These are phyloP conservation scores for Pseudozyma sp. DNA, from an alignment of 1,284 basidiomycete genomes.

Conservation along the genomic window DNA sequence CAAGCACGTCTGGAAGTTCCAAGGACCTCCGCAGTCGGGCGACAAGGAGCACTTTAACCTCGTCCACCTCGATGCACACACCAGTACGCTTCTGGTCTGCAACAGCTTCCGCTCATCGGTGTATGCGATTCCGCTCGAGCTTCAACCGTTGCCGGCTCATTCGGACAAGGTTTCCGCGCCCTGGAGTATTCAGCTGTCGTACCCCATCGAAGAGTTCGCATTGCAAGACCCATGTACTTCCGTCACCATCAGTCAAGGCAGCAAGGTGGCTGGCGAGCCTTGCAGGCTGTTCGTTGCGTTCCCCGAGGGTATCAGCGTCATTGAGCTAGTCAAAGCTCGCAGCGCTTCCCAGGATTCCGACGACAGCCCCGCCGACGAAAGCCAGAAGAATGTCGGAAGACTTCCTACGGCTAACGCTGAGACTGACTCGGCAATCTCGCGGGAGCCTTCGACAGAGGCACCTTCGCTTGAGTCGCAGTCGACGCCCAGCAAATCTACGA, in stretches of 20 bases:
- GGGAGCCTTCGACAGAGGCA: background rate
- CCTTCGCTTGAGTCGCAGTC: background rate
- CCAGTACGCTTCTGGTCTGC: conserved; percentile 26
- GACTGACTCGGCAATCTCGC: background rate
- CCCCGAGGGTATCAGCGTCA: conserved; percentile 29
- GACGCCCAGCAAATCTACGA: conserved; percentile 16
- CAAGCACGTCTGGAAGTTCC: conserved; percentile 34
- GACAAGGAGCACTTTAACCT: conserved; percentile 39
- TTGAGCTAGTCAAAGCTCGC: conserved; percentile 4
- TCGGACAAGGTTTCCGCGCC: conserved; percentile 14
- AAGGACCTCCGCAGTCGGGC: conserved; percentile 2
- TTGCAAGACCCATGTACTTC: conserved; percentile 37
- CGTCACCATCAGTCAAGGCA: conserved; percentile 6
- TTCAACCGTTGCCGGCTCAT: conserved; percentile 15
- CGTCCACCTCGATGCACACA: conserved; percentile 11
- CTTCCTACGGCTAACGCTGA: background rate
- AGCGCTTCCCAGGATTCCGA: background rate
- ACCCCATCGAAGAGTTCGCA: conserved; percentile 27
- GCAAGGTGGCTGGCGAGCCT: conserved; percentile 1
- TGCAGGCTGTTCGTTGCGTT: conserved; percentile 26
- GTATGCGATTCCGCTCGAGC: conserved; percentile 28
- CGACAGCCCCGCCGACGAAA: background rate
- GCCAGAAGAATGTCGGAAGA: background rate
- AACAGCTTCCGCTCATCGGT: conserved; percentile 46
- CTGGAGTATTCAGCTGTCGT: conserved; percentile 27